phyloP scores from a whole-genome alignment of 169 alveolate genomes.

The Sarcocystis neurona region DNA sequence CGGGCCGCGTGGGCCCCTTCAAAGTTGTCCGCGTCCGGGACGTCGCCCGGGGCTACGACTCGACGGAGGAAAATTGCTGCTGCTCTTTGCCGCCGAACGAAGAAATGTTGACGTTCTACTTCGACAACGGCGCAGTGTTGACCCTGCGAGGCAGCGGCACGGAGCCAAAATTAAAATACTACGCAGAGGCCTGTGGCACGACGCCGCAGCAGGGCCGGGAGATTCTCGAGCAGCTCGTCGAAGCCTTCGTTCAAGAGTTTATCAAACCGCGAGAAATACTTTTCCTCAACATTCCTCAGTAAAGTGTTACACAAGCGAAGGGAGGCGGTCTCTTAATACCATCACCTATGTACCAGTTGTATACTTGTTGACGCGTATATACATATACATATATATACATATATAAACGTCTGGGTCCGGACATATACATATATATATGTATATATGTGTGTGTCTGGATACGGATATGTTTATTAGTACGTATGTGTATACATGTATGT shows the following conservation, averaged over 20 bases:
- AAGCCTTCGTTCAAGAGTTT: slow-evolving; percentile 69
- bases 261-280: slow-evolving; percentile 70
- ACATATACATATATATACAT: neutral
- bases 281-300: slow-evolving; percentile 5
- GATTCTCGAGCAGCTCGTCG: slow-evolving; percentile 68
- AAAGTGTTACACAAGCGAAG: neutral
- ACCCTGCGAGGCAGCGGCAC: slow-evolving; percentile 81
- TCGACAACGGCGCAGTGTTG: slow-evolving; percentile 73
- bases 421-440: no score
- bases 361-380: neutral
- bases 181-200: slow-evolving; percentile 72
- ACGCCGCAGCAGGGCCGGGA: slow-evolving; percentile 67
- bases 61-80: slow-evolving; percentile 68
- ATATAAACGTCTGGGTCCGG: neutral
- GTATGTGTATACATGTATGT: no score
- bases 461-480: no score
- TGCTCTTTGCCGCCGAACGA: slow-evolving; percentile 73
- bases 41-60: slow-evolving; percentile 78
- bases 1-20: slow-evolving; percentile 67
- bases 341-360: neutral
- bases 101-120: slow-evolving; percentile 67
- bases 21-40: slow-evolving; percentile 71
- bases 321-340: neutral
- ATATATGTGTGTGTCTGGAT: no score
- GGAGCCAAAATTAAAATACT: slow-evolving; percentile 84